These are phyloP conservation scores for Nemania sp. DNA, from an alignment of 2,329 filamentous ascomycete genomes.

Conservation along the genomic window DNA sequence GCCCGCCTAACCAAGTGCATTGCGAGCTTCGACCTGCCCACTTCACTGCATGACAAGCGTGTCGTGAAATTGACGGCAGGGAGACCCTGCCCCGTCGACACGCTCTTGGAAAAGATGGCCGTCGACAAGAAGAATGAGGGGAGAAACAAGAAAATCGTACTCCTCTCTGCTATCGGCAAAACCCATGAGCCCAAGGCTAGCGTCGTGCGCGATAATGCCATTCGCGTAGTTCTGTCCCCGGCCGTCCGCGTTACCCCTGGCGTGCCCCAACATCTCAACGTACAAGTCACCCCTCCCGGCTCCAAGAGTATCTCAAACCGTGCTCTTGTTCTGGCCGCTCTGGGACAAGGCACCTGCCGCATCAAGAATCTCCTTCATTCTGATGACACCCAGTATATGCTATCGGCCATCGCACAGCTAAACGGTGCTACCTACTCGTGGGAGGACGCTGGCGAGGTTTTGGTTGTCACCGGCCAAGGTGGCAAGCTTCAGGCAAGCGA, in stretches of 20 bases:
- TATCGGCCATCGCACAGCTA: slow-evolving; percentile 87
- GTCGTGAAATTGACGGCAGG: slow-evolving; percentile 85
- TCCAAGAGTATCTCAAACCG: slow-evolving; percentile 99
- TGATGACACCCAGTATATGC: slow-evolving; percentile 97
- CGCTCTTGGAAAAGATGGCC: slow-evolving; percentile 91
- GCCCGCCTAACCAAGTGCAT: slow-evolving; percentile 93
- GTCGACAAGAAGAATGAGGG: slow-evolving; percentile 99
- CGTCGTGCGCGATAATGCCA: slow-evolving; percentile 86
- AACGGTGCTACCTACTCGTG: slow-evolving; percentile 90
- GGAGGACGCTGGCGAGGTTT: slow-evolving; percentile 92
- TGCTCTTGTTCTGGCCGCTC: slow-evolving; percentile 90
- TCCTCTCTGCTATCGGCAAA: slow-evolving; percentile 89
- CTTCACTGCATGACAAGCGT: slow-evolving; percentile 83
- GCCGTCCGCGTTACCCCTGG: slow-evolving; percentile 80
- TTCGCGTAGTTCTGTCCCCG: slow-evolving; percentile 84
- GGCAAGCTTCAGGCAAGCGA: slow-evolving; percentile 82
- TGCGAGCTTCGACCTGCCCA: slow-evolving; percentile 91
- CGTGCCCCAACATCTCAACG: slow-evolving; percentile 72
- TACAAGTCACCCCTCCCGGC: slow-evolving; percentile 87
- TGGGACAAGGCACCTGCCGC: slow-evolving; percentile 85
- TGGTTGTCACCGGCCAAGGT: slow-evolving; percentile 92
- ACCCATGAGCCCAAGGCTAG: slow-evolving; percentile 90
- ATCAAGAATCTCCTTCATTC: slow-evolving; percentile 95
- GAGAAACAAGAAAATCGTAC: slow-evolving; percentile 92
- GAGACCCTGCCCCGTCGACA: slow-evolving; percentile 88